phyloP scores from a whole-genome alignment of 495 filamentous ascomycete genomes.

The Aspergillus bertholletiae region DNA sequence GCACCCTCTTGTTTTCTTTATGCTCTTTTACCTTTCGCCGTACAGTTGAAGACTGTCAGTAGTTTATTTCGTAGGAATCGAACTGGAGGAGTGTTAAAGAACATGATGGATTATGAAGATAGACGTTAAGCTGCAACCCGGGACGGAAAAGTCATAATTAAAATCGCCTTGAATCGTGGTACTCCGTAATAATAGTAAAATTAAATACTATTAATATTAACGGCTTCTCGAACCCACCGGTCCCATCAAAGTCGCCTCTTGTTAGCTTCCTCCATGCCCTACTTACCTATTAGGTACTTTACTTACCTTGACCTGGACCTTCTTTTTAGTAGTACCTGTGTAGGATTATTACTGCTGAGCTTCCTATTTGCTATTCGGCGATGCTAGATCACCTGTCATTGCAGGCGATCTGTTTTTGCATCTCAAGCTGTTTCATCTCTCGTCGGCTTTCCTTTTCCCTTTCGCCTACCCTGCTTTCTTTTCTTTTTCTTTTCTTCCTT shows the following conservation, averaged over 20 bases:
- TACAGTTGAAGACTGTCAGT: neutral
- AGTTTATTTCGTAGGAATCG: no score
- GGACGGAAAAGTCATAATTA: constrained; percentile 5
- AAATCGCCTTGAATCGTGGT: constrained; percentile 2
- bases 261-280: constrained; percentile 8
- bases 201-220: constrained; percentile 11
- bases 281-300: neutral
- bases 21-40: neutral
- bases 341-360: constrained; percentile 16
- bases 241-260: constrained; percentile 17
- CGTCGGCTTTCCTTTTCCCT: constrained; percentile 10
- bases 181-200: constrained; percentile 6
- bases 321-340: neutral
- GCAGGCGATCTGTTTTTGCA: constrained; percentile 23
- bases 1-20: neutral
- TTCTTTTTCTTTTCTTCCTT: constrained; percentile 11
- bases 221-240: constrained; percentile 19
- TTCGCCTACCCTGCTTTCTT: constrained; percentile 1
- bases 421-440: constrained; percentile 21
- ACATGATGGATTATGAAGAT: neutral
- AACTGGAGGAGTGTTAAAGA: neutral
- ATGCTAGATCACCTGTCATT: constrained; percentile 25
- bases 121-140: neutral
- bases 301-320: neutral
- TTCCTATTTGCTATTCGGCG: constrained; percentile 18